Percentiles rank a stretch among this genome's conserved stretches.
Evolutionary conservation across 2,329 filamentous ascomycete species (phyloP).

Genomic region (Raffaelea arxii): DNA sequence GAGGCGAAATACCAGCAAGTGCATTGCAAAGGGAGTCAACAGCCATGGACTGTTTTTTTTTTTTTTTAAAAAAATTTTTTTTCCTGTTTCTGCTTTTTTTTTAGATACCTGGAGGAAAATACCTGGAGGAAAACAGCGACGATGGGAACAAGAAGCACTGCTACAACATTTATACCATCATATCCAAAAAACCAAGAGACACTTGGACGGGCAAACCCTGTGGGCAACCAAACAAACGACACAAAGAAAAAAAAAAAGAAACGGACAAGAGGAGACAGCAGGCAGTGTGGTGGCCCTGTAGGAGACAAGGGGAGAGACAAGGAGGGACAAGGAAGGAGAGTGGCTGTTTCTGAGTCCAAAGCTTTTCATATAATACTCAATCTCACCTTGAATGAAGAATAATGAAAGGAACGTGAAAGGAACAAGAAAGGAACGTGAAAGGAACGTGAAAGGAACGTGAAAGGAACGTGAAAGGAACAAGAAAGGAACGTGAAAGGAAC

Average conservation of each 20-base stretch:
- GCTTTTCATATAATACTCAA: too few species aligned
- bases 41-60: background rate
- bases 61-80: background rate
- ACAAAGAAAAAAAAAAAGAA: background rate
- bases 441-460: too few species aligned
- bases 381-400: too few species aligned
- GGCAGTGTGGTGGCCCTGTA: too few species aligned
- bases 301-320: too few species aligned
- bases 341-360: too few species aligned
- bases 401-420: too few species aligned
- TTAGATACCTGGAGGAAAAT: background rate
- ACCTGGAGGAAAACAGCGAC: background rate
- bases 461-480: too few species aligned
- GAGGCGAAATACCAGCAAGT: background rate
- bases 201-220: slow-evolving; percentile 3
- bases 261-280: too few species aligned
- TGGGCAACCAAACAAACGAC: slow-evolving; percentile 8
- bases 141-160: background rate
- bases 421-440: too few species aligned
- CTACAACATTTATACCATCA: background rate
- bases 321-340: too few species aligned
- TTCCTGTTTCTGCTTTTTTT: background rate
- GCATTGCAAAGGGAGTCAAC: background rate
- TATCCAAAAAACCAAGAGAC: background rate
- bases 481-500: too few species aligned